Evolutionary conservation across 1,284 basidiomycete species (phyloP), one percentile per base, ranked within the genome.

Genomic region (Mycena citricolor): DNA sequence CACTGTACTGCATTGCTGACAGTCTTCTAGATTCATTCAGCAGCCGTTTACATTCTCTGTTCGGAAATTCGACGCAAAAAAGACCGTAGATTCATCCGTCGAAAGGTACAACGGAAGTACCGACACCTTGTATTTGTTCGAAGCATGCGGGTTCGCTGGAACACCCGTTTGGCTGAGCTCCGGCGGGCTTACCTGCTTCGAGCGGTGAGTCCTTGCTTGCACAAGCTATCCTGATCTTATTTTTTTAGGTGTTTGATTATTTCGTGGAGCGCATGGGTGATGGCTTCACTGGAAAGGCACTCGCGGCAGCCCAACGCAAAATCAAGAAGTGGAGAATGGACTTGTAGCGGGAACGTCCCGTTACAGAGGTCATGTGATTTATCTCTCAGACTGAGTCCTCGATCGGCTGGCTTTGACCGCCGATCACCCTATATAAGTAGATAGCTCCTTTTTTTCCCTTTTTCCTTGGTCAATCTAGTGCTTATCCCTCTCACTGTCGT

Each of bases 141-240:
- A 8, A 39, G 49, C 28, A 51, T 51, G 49, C 45, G 42, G 19
- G 44, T 51, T 16, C 44, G 49, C 3, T 51, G 49, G 49, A 51
- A 51, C 25, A 46, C 49, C 1, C 30, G 22, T 0, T 37, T 35
- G 11, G 44, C 49, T 5, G 48, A 42, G 32, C 23, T 46, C 8
- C 35, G 39, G 11, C 38, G 48, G 10, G 42, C 48, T 13, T 24
- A 39, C 17, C 16, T 42, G 24, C 30, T 51, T 22, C 33, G 32
- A 28, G 31, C 29, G 5, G 48, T 46, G 17, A 11, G 32, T 23
- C n/a, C n/a, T n/a, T n/a, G n/a, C n/a, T n/a, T n/a, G n/a, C n/a
- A 29, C 10, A 20, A n/a, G n/a, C n/a, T n/a, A n/a, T 11, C 16
- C 25, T 30, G 23, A 26, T 29, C n/a, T n/a, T n/a, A 39, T 30